These are phyloP conservation scores for Cystobasidium tubakii DNA, from an alignment of 768 basidiomycete species.

Conservation along the genomic window DNA sequence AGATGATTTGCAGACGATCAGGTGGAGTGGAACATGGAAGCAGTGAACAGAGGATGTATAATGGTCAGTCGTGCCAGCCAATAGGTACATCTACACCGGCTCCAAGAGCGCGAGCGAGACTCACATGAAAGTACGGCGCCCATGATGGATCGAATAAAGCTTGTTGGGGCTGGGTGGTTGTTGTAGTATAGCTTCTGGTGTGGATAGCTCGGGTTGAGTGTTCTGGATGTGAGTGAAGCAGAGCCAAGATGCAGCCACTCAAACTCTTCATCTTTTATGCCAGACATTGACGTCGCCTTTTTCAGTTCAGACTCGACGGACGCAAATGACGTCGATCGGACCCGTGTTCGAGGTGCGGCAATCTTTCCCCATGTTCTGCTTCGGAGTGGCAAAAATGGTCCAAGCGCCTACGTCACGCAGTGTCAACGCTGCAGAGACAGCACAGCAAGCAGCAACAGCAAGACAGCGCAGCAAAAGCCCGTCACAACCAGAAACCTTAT, in stretches of 20 bases:
- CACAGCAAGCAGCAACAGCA: not conserved
- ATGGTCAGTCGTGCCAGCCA: not conserved
- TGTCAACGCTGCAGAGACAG: not conserved
- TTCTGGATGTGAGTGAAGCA: not conserved
- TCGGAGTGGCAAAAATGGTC: not conserved
- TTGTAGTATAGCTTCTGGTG: no score
- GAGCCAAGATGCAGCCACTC: not conserved
- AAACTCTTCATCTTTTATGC: not conserved
- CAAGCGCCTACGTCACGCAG: constrained; percentile 3
- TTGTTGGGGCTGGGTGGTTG: no score
- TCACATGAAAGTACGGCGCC: constrained; percentile 4
- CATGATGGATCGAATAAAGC: not conserved
- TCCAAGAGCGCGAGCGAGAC: not conserved
- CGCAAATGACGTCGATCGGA: not conserved
- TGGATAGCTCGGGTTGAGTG: not conserved
- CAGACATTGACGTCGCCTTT: not conserved
- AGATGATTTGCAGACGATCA: not conserved
- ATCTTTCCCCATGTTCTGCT: no score
- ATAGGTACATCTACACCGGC: not conserved
- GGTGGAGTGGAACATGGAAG: not conserved
- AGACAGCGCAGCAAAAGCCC: no score
- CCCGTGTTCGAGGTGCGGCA: not conserved
- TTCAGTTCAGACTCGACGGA: not conserved
- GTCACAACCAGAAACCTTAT: no score
- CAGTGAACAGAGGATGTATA: not conserved